Base-by-base conservation (phyloP, 257 asterid genomes). In the Solanum lignicaule region DNA sequence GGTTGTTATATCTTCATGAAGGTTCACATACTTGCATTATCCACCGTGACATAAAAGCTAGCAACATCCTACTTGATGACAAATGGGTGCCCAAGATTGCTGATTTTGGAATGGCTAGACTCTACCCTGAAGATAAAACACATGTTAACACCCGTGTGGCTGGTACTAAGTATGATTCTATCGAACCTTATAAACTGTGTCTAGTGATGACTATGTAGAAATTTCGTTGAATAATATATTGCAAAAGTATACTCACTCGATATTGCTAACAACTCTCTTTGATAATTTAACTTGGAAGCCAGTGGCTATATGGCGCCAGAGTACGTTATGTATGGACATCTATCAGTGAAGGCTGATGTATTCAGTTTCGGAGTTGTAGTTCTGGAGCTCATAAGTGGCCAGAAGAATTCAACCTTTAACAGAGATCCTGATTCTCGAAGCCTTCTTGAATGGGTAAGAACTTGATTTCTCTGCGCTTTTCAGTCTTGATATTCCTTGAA, bases 281-380 rank as follows among this genome's bases (percentile, higher is more conserved):
- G 31, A 65, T 69, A 32, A 48, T 39, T 88, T 87, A 52, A 84
- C 90, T 88, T 89, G 88, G 84, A 89, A 87, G 89, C 93, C 93
- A 97, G 99, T 85, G 99, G 99, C 87, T 96, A 97, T 91, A 94
- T 96, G 99, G 99, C 99, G 29, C 99, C 99, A 2, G 99, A 97
- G 91, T 97, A 96, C 90, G 91, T 95, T 91, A 87, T 94, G 98
- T 91, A 91, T 46, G 99, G 99, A 36, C 87, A 60, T 31, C 95
- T 96, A 90, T 94, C 99, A 9, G 92, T 91, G 74, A 97, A 92
- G 89, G 98, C 95, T 14, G 99, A 97, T 74, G 96, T 97, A 11
- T 97, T 93, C 90, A 97, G 99, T 90, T 97, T 93, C 27, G 99
- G 99, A 36, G 99, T 97, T 65, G 95, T 96, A 87, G 87, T 96